Percentiles rank a stretch among this genome's conserved stretches.
phyloP scores from a whole-genome alignment of 2,329 filamentous ascomycete genomes.

The Apiospora malaysiana region DNA sequence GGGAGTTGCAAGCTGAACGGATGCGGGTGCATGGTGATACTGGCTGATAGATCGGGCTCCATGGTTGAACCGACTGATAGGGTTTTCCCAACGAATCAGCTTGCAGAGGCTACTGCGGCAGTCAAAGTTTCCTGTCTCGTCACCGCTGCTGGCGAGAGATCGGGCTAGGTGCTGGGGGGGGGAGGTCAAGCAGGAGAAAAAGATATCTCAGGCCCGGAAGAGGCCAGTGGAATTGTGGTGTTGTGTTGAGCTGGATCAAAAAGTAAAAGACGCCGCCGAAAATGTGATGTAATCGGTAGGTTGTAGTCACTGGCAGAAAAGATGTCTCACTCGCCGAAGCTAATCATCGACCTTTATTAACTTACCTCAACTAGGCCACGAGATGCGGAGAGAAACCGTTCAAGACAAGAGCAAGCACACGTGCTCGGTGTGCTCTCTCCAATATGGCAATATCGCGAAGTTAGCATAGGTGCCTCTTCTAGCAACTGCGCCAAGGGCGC shows the following conservation, averaged over 20 bases:
- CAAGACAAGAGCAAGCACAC: background rate
- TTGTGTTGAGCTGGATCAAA: background rate
- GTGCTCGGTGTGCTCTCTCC: background rate
- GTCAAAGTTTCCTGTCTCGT: background rate
- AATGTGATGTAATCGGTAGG: constrained; percentile 5
- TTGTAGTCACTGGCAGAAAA: background rate
- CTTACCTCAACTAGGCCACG: background rate
- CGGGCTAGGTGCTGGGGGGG: background rate
- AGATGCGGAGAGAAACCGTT: background rate
- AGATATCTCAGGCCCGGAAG: background rate
- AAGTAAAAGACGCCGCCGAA: background rate
- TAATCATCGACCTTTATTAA: background rate
- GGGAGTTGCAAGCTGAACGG: constrained; percentile 47
- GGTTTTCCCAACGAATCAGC: background rate
- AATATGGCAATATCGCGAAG: background rate
- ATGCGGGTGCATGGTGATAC: constrained; percentile 51
- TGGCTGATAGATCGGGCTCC: constrained; percentile 49
- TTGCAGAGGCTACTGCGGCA: background rate
- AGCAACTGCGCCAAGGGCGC: background rate
- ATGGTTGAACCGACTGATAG: constrained; percentile 35
- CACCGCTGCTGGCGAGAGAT: background rate
- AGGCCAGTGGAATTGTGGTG: background rate
- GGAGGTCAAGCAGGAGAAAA: background rate
- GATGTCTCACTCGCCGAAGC: background rate
- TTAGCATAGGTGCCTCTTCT: background rate